Base-by-base conservation (phyloP, 2,329 filamentous ascomycete species). In the Penicillium sp. region DNA sequence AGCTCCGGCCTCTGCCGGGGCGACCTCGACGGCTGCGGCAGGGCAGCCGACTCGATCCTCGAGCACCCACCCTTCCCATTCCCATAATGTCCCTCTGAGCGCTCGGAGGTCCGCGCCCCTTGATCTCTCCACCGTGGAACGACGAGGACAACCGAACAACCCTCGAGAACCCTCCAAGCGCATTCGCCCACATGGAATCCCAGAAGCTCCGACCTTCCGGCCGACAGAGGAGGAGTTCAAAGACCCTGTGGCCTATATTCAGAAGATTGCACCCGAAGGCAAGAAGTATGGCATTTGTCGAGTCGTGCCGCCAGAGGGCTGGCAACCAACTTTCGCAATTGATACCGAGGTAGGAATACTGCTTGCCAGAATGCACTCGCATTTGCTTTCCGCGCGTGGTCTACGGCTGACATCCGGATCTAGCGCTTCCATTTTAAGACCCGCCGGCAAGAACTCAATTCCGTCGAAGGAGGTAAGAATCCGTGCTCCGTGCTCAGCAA, bases 351-450 rank as follows among this genome's bases (percentile, higher is more conserved):
- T 97, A 80, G 71, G 83, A 45, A 34, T 10, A 11, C 18, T 45
- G 39, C 48, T 43, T 36, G 45, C 16, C 16, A 18, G 18, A n/a
- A 29, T 48, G 16, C 36, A 24, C 34, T 47, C 22, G 21, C 8
- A 11, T 5, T 45, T n/a, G 46, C 14, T 32, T 39, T 11, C 10
- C 14, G 34, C 32, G 27, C 31, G 42, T 39, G 46, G 18, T 18
- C 14, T 14, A 54, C 46, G 40, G 53, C 70, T 77, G 60, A 77
- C 62, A 21, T 42, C 39, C 16, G 29, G 34, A 31, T 56, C 62
- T 69, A 97, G 92, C 90, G 87, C 75, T 99, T 99, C 68, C 94
- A 99, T 73, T 99, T 99, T 71, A 87, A 92, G 61, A 99, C 94
- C 13, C 86, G 94, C 70, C 92, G 95, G 72, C 94, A 99, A 73